Base-by-base conservation (phyloP, 2,329 filamentous ascomycete genomes). In the Aschersonia sp. region DNA sequence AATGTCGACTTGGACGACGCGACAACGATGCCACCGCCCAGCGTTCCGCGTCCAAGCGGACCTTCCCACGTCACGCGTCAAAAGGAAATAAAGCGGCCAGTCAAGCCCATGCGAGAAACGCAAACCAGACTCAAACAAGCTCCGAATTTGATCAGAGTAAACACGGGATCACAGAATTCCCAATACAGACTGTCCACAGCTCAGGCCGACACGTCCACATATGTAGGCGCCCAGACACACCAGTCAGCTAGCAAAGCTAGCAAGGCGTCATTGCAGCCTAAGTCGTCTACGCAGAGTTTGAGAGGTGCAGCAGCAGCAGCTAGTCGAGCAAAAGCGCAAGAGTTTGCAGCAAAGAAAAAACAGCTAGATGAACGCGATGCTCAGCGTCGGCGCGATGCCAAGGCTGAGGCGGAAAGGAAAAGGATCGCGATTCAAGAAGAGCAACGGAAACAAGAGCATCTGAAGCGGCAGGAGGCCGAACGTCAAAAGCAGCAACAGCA, bases 361-460 rank as follows among this genome's bases (percentile, higher is more conserved):
- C 87, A 94, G 61, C 83, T 81, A 60, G 88, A 94, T 56, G 87
- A 94, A 59, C 79, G 81, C 44, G 85, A 88, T 53, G 78, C 79
- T 11, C 81, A 88, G 57, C 79, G 82, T 45, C 90, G 87, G 58
- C 81, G 82, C 7, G 85, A 94, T 22, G 81, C 83, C 39, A 95
- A 94, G 64, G 76, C 81, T 12, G 86, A 94, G 56, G 68, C 85
- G 35, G 87, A 94, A 60, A 80, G 84, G 44, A 87, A 88, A 66
- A 76, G 84, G 50, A 77, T 78, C 44, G 78, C 76, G 5, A 63
- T 68, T 14, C 80, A 83, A 54, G 80, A 83, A 51, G 81, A 85
- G 54, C 77, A 84, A 56, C 71, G 69, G 48, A 75, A 68, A 45
- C 73, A 77, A 51, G 78, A 83, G 48, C 68, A 75, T 51, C 70